Evolutionary conservation across 208 protist species (phyloP).

Genomic region (Tetramitus jugosus): DNA sequence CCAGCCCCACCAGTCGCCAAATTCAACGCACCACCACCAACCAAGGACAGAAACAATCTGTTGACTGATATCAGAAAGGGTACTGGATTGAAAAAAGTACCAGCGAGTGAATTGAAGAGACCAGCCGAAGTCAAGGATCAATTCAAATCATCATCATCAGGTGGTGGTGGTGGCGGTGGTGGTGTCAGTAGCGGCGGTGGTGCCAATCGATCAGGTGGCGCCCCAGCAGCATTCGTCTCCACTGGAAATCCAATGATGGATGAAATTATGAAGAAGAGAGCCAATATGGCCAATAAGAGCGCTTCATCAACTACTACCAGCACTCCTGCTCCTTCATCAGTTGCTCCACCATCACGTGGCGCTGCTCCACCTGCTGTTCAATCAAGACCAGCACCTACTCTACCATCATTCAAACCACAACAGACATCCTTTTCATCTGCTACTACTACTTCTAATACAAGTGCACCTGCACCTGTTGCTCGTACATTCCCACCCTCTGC

Average conservation of each 20-base stretch:
- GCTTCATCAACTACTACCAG: neutral
- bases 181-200: neutral
- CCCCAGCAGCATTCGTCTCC: neutral
- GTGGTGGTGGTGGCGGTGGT: neutral
- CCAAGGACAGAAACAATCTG: neutral
- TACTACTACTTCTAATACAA: neutral
- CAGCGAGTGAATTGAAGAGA: neutral
- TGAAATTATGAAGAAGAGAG: neutral
- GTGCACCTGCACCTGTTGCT: neutral
- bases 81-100: neutral
- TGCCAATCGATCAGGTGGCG: neutral
- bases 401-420: neutral
- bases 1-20: neutral
- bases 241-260: slow-evolving; percentile 18
- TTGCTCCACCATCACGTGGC: neutral
- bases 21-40: neutral
- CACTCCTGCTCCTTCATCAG: neutral
- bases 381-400: neutral
- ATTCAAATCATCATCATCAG: neutral
- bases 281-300: neutral
- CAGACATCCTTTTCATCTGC: too few species aligned
- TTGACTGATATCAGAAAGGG: neutral
- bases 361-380: neutral
- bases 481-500: neutral
- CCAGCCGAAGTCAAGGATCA: neutral